Conservation (phyloP, 2,329 filamentous ascomycete species). For the Drechslerella coelobrocha region DNA sequence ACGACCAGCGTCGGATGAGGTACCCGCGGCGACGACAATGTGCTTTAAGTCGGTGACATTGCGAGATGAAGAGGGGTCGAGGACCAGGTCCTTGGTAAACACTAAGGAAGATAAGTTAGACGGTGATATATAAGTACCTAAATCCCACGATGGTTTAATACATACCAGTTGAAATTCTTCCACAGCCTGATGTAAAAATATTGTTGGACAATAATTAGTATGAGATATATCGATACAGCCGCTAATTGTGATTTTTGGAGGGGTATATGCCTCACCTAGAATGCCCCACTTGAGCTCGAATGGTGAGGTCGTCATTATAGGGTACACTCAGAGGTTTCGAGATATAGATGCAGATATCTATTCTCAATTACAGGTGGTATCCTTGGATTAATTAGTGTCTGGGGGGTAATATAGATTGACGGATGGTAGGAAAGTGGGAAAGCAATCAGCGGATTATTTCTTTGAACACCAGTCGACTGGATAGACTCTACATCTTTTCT, state of each 20-base stretch:
- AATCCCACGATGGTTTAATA: background rate
- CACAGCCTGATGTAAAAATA: conserved; percentile 37
- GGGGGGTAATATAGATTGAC: no score
- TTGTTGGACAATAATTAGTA: background rate
- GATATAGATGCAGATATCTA: background rate
- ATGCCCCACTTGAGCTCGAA: conserved; percentile 54
- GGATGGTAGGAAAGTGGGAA: no score
- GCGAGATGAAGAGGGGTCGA: conserved; percentile 70
- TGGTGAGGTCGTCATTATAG: conserved; percentile 37
- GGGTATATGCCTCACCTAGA: conserved; percentile 42
- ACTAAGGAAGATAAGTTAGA: conserved; percentile 57
- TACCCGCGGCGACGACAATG: conserved; percentile 78
- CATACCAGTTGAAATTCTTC: conserved; percentile 52
- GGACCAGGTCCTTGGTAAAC: conserved; percentile 79
- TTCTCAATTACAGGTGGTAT: background rate
- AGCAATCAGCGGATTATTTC: no score
- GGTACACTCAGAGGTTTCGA: background rate
- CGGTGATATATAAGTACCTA: conserved; percentile 1
- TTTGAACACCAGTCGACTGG: no score
- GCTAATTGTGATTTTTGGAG: no score
- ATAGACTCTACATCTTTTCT: no score
- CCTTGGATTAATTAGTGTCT: no score
- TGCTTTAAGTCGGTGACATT: conserved; percentile 76
- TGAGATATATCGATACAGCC: background rate
- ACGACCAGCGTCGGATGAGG: conserved; percentile 73